These are phyloP conservation scores for Chlamydomonas sp. DNA, from an alignment of 139 green algal genomes.

Conservation along the genomic window DNA sequence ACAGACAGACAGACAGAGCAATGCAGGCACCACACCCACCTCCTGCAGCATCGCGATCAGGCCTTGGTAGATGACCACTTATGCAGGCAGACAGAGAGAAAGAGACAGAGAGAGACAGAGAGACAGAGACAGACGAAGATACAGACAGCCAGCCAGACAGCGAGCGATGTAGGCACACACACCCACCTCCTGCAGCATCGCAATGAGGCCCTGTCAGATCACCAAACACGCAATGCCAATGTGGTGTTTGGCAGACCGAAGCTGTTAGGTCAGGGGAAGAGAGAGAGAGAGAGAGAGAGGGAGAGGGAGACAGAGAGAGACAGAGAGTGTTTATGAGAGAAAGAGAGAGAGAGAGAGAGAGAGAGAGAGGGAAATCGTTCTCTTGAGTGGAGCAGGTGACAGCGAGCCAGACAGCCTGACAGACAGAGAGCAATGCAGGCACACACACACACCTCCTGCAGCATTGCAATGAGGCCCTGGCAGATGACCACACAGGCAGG, in stretches of 20 bases:
- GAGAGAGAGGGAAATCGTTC: neutral
- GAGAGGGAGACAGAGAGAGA: too few relatives aligned
- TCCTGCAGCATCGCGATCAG: neutral
- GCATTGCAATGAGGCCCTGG: neutral
- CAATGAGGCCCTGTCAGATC: neutral
- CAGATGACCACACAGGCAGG: too few relatives aligned
- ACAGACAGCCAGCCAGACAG: neutral
- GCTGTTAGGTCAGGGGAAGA: slow-evolving; percentile 22
- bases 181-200: neutral
- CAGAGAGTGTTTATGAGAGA: too few relatives aligned
- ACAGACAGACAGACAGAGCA: neutral
- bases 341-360: slow-evolving; percentile 2
- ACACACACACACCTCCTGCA: neutral
- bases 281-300: slow-evolving; percentile 5
- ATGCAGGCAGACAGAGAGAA: too few relatives aligned
- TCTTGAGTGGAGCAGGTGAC: neutral
- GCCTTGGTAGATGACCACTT: too few relatives aligned
- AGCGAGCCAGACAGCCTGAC: neutral
- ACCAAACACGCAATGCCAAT: too few relatives aligned
- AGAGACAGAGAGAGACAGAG: neutral
- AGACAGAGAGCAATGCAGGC: neutral
- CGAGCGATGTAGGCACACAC: neutral
- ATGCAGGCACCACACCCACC: neutral
- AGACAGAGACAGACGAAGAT: neutral
- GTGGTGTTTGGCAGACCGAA: neutral